Base-by-base conservation (phyloP, 2,329 filamentous ascomycete species). In the Scortechinia acanthostroma region DNA sequence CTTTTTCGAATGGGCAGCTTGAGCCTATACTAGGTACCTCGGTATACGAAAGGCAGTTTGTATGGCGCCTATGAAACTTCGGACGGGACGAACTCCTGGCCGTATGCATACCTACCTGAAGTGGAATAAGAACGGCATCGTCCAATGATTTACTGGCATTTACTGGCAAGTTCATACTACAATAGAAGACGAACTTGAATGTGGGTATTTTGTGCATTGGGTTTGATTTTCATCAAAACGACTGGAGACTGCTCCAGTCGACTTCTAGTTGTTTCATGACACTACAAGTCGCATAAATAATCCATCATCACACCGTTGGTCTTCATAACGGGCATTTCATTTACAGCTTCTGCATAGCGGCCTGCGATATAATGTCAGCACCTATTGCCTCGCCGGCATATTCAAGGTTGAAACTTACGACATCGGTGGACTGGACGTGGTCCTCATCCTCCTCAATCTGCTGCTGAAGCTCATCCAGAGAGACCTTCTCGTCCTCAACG, bases 401-500 rank as follows among this genome's bases (percentile, higher is more conserved):
- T 22, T 23, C 3, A 22, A 14, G 17, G 19, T 19, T 47, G 42
- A n/a, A n/a, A n/a, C n/a, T n/a, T n/a, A 76, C 84, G 62, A 96
- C 66, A 68, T 97, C 93, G 58, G 86, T 83, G 57, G 90, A 95
- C 82, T 98, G 93, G 63, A 98, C 90, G 68, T 88, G 86, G 66
- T 98, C 93, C 76, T 97, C 93, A 59, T 91, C 79, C 55, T 79
- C 88, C 62, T 64, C 51, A 59, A 97, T 94, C 74, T 87, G 61
- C 64, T 88, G 82, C 77, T 95, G 81, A 56, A 98, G 83, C 51
- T 96, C 91, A 57, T 85, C 80, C 53, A 88, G 67, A 55, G 88
- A 91, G 63, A 98, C 69, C 81, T 96, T 96, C 55, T 97, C 91
- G 66, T 98, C 93, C 77, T 97, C 93, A 53, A 97, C 75, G 58